These are phyloP conservation scores for Arctium lappa DNA, from an alignment of 129 eudicot species.

Conservation along the genomic window DNA sequence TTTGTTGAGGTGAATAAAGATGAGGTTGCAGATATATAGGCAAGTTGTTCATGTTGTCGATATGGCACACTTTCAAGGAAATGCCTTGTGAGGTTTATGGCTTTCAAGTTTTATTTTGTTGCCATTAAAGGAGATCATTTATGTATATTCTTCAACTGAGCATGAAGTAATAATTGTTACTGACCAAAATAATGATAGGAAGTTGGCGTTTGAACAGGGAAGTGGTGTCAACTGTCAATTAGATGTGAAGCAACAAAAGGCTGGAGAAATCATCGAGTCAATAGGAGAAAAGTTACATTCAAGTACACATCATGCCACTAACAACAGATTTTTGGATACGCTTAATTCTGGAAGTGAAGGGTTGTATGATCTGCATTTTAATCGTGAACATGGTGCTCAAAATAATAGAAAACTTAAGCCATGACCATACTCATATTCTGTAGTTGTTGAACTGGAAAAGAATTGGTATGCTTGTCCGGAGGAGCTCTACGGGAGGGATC, in stretches of 20 bases:
- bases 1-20: conserved; percentile 16
- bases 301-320: background rate
- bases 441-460: conserved; percentile 31
- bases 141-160: conserved; percentile 19
- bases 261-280: background rate
- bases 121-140: conserved; percentile 26
- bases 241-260: conserved; percentile 17
- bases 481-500: conserved; percentile 18
- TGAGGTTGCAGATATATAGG: conserved; percentile 36
- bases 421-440: background rate
- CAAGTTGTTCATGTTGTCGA: conserved; percentile 44
- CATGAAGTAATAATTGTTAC: background rate
- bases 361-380: background rate
- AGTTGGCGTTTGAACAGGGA: conserved; percentile 11
- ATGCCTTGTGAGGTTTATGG: conserved; percentile 33
- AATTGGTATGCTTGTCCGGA: conserved; percentile 60
- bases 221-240: background rate
- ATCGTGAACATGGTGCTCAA: background rate
- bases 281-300: background rate
- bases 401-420: background rate
- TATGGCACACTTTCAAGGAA: conserved; percentile 39
- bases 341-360: background rate
- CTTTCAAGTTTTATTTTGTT: conserved; percentile 37
- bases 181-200: background rate
- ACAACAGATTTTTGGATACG: background rate